Evolutionary conservation across 345 rosid genomes (phyloP), one percentile per base, ranked within the genome.

Genomic region (Cardamine resedifolia): DNA sequence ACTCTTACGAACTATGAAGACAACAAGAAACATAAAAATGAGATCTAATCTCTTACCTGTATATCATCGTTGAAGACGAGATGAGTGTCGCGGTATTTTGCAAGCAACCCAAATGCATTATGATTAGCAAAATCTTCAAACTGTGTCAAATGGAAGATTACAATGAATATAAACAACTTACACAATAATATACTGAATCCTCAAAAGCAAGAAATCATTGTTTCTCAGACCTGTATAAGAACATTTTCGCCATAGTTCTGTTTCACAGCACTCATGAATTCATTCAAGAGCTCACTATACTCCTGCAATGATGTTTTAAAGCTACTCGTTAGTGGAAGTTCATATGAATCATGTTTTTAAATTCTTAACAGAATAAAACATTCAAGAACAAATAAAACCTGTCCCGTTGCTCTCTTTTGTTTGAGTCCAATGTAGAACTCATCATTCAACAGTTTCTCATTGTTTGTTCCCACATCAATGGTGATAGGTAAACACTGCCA

Each of bases 81-180:
- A 79, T 95, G 98, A 18, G 81, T 83, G 28, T 90, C 59, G 34
- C 90, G 81, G 71, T 91, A 91, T 68, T 83, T 91, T 4, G 86
- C 80, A 59, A 95, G 96, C 66, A 95, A 78, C 51, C 87, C 86
- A 58, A 91, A 94, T 9, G 97, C 98, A 31, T 94, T 89, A 85
- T 94, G 98, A 77, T 94, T 94, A 62, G 98, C 98, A 73, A 94
- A 94, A 81, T 94, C 98, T 84, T 94, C 98, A 79, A 94, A 94
- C 98, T 91, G 87, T 11, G 14, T 65, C 31, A 65, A 51, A 34
- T 19, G 24, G 12, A 62, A 75, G 34, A 69, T 30, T 20, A 16
- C 15, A 33, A 47, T 4, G 24, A 2, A 66, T 23, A 68, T 21
- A 41, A 58, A 38, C 19, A 58, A 3, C 59, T 44, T 31, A 49